Percentiles rank a stretch among this genome's conserved stretches.
Evolutionary conservation across 441 rosid genomes (phyloP).

Genomic region (Macaranga tanarius): DNA sequence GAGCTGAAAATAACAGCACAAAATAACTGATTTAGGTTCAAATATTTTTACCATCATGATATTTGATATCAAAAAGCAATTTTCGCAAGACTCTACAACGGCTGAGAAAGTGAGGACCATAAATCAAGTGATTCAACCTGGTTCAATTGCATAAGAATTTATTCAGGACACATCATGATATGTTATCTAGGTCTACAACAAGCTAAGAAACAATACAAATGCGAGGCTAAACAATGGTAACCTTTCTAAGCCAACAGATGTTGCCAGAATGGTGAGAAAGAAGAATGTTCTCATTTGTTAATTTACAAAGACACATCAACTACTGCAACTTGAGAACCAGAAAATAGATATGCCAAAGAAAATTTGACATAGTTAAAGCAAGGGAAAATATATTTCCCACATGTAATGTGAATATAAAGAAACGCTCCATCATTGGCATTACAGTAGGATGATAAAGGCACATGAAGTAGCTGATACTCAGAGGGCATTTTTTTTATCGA

Average conservation of each 20-base stretch:
- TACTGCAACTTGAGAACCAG: conserved; percentile 9
- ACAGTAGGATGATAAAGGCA: conserved; percentile 16
- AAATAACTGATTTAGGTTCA: background rate
- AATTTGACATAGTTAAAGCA: background rate
- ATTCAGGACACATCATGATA: background rate
- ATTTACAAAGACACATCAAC: conserved; percentile 5
- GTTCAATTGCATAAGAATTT: background rate
- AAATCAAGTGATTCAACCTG: background rate
- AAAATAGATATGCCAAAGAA: conserved; percentile 1
- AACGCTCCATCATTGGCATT: conserved; percentile 11
- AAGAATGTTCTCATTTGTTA: conserved; percentile 3
- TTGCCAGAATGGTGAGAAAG: background rate
- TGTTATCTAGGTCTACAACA: background rate
- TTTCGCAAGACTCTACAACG: background rate
- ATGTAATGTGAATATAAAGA: background rate
- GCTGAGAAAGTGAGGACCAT: background rate
- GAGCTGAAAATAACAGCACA: background rate
- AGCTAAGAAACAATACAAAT: conserved; percentile 1
- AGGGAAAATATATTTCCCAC: conserved; percentile 4
- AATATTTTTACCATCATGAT: background rate
- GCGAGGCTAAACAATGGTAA: background rate
- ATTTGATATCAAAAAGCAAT: conserved; percentile 5
- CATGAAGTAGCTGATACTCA: conserved; percentile 23
- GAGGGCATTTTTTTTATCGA: background rate
- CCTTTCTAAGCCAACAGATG: background rate